A percentile compares a stretch with the other conserved stretches of the same genome.
These are phyloP conservation scores for Neobulgaria alba DNA, from an alignment of 2,329 filamentous ascomycete species.

Conservation along the genomic window DNA sequence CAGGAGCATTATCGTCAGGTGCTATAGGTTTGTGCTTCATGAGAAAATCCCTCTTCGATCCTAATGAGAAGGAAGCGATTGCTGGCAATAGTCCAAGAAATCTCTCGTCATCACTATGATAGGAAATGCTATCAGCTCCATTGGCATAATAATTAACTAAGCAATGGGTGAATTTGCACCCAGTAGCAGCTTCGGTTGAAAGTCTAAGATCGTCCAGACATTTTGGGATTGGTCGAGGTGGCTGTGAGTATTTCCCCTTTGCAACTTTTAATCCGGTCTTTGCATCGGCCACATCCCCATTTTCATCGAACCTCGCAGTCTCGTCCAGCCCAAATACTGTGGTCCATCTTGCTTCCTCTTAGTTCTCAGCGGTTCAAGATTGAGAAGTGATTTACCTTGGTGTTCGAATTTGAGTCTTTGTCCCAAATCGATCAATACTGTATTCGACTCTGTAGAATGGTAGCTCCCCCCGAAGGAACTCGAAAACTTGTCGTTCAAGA, in stretches of 20 bases:
- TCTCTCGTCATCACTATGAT: conserved; percentile 71
- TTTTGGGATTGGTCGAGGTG: conserved; percentile 60
- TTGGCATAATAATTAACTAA: conserved; percentile 79
- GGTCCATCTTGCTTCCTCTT: conserved; percentile 37
- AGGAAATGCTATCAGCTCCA: conserved; percentile 68
- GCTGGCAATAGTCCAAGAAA: conserved; percentile 62
- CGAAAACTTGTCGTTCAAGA: conserved; percentile 52
- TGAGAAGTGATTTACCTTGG: conserved; percentile 32
- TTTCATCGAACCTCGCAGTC: conserved; percentile 50
- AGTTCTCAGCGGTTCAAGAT: neutral
- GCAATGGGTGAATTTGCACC: conserved; percentile 67
- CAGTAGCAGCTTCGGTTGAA: conserved; percentile 56
- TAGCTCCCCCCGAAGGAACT: conserved; percentile 61
- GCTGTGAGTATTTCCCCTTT: conserved; percentile 45
- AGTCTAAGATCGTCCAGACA: conserved; percentile 57
- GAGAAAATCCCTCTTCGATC: conserved; percentile 64
- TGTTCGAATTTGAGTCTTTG: conserved; percentile 52
- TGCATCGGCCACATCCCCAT: conserved; percentile 36
- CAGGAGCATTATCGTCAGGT: conserved; percentile 25
- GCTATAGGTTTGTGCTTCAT: conserved; percentile 66
- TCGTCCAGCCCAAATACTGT: conserved; percentile 52
- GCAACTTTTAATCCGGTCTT: conserved; percentile 33
- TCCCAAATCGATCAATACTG: conserved; percentile 56
- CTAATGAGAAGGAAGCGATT: conserved; percentile 68
- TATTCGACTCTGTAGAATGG: conserved; percentile 73